phyloP scores from a whole-genome alignment of 2,329 filamentous ascomycete species.

The Talaromyces islandicus region DNA sequence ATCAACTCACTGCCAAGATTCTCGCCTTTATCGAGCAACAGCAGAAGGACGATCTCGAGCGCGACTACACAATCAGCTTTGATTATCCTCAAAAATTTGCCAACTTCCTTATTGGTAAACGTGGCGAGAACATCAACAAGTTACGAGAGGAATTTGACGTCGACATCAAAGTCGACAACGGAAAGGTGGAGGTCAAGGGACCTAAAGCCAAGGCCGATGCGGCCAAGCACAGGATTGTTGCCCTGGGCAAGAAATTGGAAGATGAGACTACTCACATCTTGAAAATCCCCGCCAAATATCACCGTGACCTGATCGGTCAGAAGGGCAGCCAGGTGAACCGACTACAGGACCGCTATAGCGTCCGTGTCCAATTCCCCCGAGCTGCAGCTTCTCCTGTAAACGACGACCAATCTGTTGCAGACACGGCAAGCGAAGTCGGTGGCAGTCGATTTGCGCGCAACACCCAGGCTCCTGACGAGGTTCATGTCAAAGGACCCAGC shows the following conservation, averaged over 20 bases:
- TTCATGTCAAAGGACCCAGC: slow-evolving; percentile 83
- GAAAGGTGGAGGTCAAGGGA: slow-evolving; percentile 91
- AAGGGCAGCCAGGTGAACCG: slow-evolving; percentile 85
- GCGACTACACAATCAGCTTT: slow-evolving; percentile 77
- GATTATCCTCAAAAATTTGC: slow-evolving; percentile 94
- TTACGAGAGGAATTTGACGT: slow-evolving; percentile 65
- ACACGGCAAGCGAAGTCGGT: slow-evolving; percentile 61
- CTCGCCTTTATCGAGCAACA: slow-evolving; percentile 77
- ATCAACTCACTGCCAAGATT: slow-evolving; percentile 67
- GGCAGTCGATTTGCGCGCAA: slow-evolving; percentile 56
- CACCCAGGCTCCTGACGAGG: slow-evolving; percentile 78
- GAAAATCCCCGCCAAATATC: slow-evolving; percentile 89
- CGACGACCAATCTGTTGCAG: slow-evolving; percentile 66
- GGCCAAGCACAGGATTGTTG: slow-evolving; percentile 74
- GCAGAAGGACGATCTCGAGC: slow-evolving; percentile 87
- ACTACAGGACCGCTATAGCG: slow-evolving; percentile 85
- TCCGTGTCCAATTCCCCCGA: slow-evolving; percentile 93
- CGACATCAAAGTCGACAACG: slow-evolving; percentile 83
- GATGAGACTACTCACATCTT: slow-evolving; percentile 84
- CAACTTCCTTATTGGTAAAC: slow-evolving; percentile 70
- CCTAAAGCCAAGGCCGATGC: slow-evolving; percentile 90
- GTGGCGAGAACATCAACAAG: slow-evolving; percentile 63
- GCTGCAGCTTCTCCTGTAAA: slow-evolving; percentile 39
- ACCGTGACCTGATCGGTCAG: slow-evolving; percentile 86
- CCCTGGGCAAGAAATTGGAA: slow-evolving; percentile 73